Evolutionary conservation across 371 early-diverging fungal genomes (phyloP).

Genomic region (Mucor lusitanicus): DNA sequence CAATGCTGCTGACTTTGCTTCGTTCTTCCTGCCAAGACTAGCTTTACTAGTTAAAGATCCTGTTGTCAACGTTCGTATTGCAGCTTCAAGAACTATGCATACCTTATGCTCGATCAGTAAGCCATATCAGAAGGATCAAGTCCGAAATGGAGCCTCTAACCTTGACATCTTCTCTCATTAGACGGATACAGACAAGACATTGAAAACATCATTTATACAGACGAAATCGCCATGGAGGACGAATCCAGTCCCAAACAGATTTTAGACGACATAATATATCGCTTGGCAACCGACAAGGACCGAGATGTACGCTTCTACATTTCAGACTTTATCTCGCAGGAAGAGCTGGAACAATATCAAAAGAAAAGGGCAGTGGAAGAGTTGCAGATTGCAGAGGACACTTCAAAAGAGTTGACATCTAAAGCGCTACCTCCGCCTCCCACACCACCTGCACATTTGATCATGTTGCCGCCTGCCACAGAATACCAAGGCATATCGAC

Average conservation of each 20-base stretch:
- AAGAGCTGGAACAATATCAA: background rate
- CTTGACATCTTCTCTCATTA: background rate
- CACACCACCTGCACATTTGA: background rate
- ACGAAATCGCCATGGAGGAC: constrained; percentile 8
- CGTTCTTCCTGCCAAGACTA: constrained; percentile 45
- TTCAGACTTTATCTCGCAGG: constrained; percentile 24
- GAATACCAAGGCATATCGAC: background rate
- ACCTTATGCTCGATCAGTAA: constrained; percentile 24
- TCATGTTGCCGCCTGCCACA: background rate
- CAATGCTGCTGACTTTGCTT: constrained; percentile 40
- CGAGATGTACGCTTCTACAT: constrained; percentile 37
- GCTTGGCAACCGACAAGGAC: constrained; percentile 35
- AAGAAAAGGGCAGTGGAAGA: background rate
- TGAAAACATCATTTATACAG: background rate
- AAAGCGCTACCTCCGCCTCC: background rate
- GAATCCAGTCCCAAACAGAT: constrained; percentile 24
- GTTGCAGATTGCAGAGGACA: background rate
- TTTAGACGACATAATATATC: constrained; percentile 34
- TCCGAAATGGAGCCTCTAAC: background rate
- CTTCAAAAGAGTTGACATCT: background rate
- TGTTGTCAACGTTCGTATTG: constrained; percentile 49
- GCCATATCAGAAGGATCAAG: too few relatives aligned
- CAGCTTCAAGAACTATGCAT: constrained; percentile 30
- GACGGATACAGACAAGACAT: constrained; percentile 13
- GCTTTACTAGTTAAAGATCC: constrained; percentile 33